phyloP scores from a whole-genome alignment of 352 stramenopile species.

The Phytophthora tubulina region DNA sequence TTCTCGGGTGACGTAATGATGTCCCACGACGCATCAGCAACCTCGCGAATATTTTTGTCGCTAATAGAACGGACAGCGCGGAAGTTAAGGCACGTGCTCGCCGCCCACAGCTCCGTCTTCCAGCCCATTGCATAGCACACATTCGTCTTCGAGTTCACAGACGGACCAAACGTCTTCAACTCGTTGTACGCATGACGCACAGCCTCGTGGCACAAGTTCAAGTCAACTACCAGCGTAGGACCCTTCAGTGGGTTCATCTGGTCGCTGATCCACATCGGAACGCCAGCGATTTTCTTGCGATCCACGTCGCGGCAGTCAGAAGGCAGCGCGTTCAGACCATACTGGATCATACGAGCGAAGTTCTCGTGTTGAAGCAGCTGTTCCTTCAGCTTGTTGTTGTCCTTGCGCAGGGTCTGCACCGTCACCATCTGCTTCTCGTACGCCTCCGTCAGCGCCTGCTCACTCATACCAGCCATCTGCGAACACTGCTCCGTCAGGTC shows the following conservation, averaged over 20 bases:
- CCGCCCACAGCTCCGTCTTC: conserved; percentile 87
- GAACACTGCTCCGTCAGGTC: conserved; percentile 82
- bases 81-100: conserved; percentile 81
- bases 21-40: conserved; percentile 79
- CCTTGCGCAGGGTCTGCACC: conserved; percentile 80
- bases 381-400: conserved; percentile 89
- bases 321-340: conserved; percentile 78
- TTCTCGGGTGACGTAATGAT: conserved; percentile 89
- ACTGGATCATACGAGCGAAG: conserved; percentile 88
- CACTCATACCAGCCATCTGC: conserved; percentile 85
- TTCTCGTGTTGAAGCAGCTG: conserved; percentile 86
- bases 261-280: conserved; percentile 84
- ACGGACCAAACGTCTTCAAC: conserved; percentile 76
- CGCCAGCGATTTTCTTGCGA: conserved; percentile 78
- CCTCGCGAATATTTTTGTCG: conserved; percentile 78
- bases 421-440: conserved; percentile 88
- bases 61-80: conserved; percentile 66
- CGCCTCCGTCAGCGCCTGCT: conserved; percentile 79
- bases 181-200: conserved; percentile 85
- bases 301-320: conserved; percentile 83
- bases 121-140: conserved; percentile 89
- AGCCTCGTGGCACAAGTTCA: conserved; percentile 82
- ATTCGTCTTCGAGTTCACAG: conserved; percentile 87
- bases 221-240: conserved; percentile 77
- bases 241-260: conserved; percentile 84